Conservation (phyloP, 805 yeast genomes). For the Brettanomyces custersianus region DNA sequence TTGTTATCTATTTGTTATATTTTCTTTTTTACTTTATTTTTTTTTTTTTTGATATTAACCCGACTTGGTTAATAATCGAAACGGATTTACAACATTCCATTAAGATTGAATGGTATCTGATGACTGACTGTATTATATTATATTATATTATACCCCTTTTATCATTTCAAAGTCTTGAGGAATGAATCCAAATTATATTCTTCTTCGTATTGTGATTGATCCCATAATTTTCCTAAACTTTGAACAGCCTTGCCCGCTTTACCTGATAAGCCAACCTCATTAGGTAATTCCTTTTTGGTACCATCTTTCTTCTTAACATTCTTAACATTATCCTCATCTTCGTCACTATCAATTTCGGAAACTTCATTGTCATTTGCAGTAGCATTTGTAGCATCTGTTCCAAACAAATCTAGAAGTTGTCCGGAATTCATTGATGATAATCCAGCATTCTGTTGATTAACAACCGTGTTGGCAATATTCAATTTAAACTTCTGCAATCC, state of each 20-base stretch:
- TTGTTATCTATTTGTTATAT: neutral
- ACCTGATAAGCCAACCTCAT: slow-evolving; percentile 74
- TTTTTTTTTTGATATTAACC: no score
- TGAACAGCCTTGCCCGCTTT: slow-evolving; percentile 82
- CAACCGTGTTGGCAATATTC: slow-evolving; percentile 93
- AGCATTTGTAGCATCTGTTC: slow-evolving; percentile 45
- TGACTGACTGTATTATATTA: neutral
- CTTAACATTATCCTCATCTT: slow-evolving; percentile 18
- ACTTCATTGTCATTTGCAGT: slow-evolving; percentile 23
- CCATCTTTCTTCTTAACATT: slow-evolving; percentile 27
- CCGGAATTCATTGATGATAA: slow-evolving; percentile 93
- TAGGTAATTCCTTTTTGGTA: slow-evolving; percentile 24
- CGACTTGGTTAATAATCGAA: no score
- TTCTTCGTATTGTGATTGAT: slow-evolving; percentile 90
- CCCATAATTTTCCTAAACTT: slow-evolving; percentile 92
- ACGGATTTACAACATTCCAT: no score
- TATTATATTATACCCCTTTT: neutral
- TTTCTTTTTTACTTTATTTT: no score
- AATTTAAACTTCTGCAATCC: slow-evolving; percentile 95
- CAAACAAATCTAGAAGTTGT: slow-evolving; percentile 83
- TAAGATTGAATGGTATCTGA: neutral
- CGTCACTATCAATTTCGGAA: slow-evolving; percentile 24
- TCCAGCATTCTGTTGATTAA: slow-evolving; percentile 96
- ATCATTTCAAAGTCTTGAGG: slow-evolving; percentile 55
- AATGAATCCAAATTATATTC: slow-evolving; percentile 92